Base-by-base conservation (phyloP, 106 monocot species). In the Acorus gramineus region DNA sequence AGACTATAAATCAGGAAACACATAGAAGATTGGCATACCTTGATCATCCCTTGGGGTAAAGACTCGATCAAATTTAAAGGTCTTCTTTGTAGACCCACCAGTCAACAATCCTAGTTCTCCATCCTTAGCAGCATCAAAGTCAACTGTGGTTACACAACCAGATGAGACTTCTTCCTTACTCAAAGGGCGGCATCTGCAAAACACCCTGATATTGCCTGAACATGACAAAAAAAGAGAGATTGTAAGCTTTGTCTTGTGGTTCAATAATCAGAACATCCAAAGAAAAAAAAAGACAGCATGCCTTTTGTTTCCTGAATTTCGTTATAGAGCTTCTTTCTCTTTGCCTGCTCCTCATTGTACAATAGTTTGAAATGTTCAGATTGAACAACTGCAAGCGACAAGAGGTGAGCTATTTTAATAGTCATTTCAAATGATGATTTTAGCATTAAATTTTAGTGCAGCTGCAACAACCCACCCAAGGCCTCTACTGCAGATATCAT, bases 151-250 rank as follows among this genome's bases (percentile, higher is more conserved):
- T 65, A 54, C 47, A 45, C 62, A 74, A 49, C 82, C 85, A 7
- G 78, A 71, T 59, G 78, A 75, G 14, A 61, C 9, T 60, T 93
- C 92, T 63, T 82, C 77, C 56, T 80, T 93, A 57, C 66, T 93
- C 58, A 93, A 60, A 6, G 92, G 92, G 2, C 92, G 92, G 42
- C 92, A 93, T n/a, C 92, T 76, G 62, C 92, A 93, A 52, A 93
- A 93, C 5, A 93, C 87, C 66, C 92, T 84, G 52, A 93, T 93
- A 72, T 93, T 93, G 62, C 92, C 92, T 92, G 73, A n/a, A 51
- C 28, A 84, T 58, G 44, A 64, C 61, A 8, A 74, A 60, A 11
- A 28, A 4, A 61, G 11, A 71, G 42, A 3, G 47, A 12, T 45
- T 42, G 44, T 50, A 66, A 66, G 46, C 11, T 3, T 66, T 42